These are phyloP conservation scores for Aspergillus kassunensis DNA, from an alignment of 495 filamentous ascomycete species.

Conservation along the genomic window DNA sequence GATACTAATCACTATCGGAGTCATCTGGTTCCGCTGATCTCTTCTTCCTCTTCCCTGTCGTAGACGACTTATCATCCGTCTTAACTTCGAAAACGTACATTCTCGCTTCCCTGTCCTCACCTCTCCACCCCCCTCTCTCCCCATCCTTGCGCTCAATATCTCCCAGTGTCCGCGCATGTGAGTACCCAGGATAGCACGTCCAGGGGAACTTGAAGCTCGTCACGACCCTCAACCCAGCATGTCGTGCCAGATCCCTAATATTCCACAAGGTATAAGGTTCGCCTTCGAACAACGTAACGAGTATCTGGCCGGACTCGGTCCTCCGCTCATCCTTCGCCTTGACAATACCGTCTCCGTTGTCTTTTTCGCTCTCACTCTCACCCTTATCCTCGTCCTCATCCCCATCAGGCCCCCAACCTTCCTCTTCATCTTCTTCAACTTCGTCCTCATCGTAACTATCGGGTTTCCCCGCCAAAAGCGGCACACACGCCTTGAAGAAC, in stretches of 20 bases:
- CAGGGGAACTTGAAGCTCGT: conserved; percentile 76
- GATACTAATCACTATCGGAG: conserved; percentile 33
- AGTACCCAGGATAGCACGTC: conserved; percentile 75
- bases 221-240: conserved; percentile 69
- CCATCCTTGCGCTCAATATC: conserved; percentile 59
- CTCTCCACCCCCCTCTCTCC: conserved; percentile 65
- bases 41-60: conserved; percentile 28
- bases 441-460: no score
- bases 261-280: conserved; percentile 96
- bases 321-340: conserved; percentile 16
- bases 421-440: conserved; percentile 23
- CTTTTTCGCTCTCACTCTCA: conserved; percentile 12
- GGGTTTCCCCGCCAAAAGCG: conserved; percentile 43
- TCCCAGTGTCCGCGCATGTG: conserved; percentile 82
- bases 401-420: conserved; percentile 15
- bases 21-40: conserved; percentile 42
- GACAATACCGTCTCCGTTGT: conserved; percentile 8
- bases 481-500: conserved; percentile 66
- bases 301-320: conserved; percentile 56
- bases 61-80: conserved; percentile 40
- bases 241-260: conserved; percentile 76
- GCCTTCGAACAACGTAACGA: conserved; percentile 87
- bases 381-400: conserved; percentile 11
- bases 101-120: conserved; percentile 69
- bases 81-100: conserved; percentile 75